phyloP scores from a whole-genome alignment of 1,284 basidiomycete genomes.

The Dichomitus squalens region DNA sequence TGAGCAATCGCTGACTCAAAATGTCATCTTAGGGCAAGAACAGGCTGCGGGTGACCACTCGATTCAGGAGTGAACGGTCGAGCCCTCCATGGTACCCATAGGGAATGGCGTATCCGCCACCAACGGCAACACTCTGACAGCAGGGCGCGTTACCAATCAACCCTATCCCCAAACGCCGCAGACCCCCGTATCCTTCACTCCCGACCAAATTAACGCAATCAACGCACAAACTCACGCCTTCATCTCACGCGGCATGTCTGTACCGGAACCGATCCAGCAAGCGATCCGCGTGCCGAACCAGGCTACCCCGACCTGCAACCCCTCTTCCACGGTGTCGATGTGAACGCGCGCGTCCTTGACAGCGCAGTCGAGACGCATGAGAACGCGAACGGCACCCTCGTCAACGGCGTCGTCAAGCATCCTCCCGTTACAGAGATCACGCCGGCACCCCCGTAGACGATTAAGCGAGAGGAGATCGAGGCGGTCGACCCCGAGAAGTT shows the following conservation, averaged over 20 bases:
- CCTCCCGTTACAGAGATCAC: neutral
- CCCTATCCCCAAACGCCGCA: constrained; percentile 41
- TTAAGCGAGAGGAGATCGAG: constrained; percentile 27
- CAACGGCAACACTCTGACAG: constrained; percentile 31
- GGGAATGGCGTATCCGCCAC: constrained; percentile 32
- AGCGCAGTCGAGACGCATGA: constrained; percentile 80
- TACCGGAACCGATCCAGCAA: constrained; percentile 81
- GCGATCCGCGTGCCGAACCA: constrained; percentile 71
- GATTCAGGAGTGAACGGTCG: constrained; percentile 24
- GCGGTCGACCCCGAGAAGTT: constrained; percentile 43
- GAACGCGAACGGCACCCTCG: constrained; percentile 40
- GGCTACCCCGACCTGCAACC: constrained; percentile 64
- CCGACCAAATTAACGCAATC: constrained; percentile 83
- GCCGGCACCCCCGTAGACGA: constrained; percentile 4
- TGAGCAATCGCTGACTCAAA: neutral
- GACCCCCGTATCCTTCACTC: constrained; percentile 78
- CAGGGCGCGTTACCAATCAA: constrained; percentile 33
- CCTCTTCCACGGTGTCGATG: constrained; percentile 58
- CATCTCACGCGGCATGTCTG: constrained; percentile 76
- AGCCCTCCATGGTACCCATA: constrained; percentile 16
- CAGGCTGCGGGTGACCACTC: constrained; percentile 20
- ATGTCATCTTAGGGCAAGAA: constrained; percentile 13
- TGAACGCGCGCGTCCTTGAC: constrained; percentile 68
- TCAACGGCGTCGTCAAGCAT: constrained; percentile 16
- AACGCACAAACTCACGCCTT: constrained; percentile 91